Conservation (phyloP, 148 eudicot species). For the Bassia scoparia region DNA sequence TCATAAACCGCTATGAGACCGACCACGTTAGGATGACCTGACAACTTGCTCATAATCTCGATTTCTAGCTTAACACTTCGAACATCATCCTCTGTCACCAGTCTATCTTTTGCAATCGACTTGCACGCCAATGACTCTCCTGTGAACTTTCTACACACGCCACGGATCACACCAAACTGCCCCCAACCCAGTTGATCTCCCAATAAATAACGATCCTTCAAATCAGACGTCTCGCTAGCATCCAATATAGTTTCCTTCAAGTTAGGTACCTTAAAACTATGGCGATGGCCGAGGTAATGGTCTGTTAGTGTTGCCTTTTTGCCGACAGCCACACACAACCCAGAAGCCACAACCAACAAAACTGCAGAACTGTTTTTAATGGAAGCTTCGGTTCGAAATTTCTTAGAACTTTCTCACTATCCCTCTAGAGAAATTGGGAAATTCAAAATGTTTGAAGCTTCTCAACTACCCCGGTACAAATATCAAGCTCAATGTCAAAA, state of each 20-base stretch:
- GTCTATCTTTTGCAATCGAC: conserved; percentile 65
- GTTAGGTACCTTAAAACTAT: conserved; percentile 43
- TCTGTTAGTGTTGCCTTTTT: conserved; percentile 32
- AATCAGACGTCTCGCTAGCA: conserved; percentile 40
- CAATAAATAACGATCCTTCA: conserved; percentile 54
- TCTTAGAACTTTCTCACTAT: conserved; percentile 9
- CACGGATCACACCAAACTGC: conserved; percentile 70
- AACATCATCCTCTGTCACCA: conserved; percentile 71
- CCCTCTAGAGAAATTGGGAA: conserved; percentile 16
- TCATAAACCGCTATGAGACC: conserved; percentile 85
- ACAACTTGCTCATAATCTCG: conserved; percentile 69
- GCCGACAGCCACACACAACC: conserved; percentile 54
- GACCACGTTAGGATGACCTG: conserved; percentile 76
- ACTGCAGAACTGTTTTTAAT: background rate
- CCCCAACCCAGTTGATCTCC: conserved; percentile 81
- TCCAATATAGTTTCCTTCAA: conserved; percentile 54
- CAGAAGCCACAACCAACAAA: conserved; percentile 13
- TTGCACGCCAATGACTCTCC: conserved; percentile 77
- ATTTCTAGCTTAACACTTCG: conserved; percentile 75
- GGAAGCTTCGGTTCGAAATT: background rate
- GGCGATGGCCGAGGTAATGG: conserved; percentile 28
- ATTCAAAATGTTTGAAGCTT: conserved; percentile 30
- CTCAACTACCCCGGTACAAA: conserved; percentile 18
- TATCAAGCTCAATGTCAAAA: conserved; percentile 30
- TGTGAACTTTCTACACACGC: conserved; percentile 55